Conservation (phyloP, 805 yeast genomes). For the Yamadazyma nakazawae region DNA sequence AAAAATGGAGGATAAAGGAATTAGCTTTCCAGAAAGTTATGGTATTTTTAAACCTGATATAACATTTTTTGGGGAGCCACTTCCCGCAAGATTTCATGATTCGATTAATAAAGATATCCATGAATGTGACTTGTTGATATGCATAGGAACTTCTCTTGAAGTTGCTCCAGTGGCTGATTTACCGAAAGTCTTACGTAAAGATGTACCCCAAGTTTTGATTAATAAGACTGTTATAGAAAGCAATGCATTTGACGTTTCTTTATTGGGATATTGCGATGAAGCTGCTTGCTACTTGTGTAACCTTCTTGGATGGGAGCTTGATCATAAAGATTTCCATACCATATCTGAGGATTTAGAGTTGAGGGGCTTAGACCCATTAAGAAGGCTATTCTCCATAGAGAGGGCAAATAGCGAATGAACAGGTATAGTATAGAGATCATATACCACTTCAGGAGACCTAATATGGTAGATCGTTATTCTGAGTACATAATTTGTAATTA, state of each 20-base stretch:
- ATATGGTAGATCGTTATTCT: too few relatives aligned
- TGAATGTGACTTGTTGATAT: constrained; percentile 72
- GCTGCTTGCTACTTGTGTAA: constrained; percentile 33
- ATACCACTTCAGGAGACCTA: too few relatives aligned
- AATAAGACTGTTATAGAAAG: constrained; percentile 36
- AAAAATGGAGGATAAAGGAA: constrained; percentile 23
- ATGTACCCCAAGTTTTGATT: constrained; percentile 37
- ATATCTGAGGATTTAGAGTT: constrained; percentile 7
- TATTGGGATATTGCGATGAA: constrained; percentile 42
- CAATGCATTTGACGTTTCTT: constrained; percentile 37
- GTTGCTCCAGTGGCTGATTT: constrained; percentile 51
- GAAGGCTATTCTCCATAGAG: neutral
- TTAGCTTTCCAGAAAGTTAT: constrained; percentile 24
- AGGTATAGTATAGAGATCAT: neutral
- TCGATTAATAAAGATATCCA: constrained; percentile 48
- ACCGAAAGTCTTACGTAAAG: constrained; percentile 29
- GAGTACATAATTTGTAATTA: too few relatives aligned
- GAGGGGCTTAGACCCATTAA: neutral
- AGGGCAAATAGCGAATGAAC: neutral
- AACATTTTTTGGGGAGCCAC: constrained; percentile 75
- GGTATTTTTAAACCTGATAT: constrained; percentile 85
- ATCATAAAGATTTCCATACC: constrained; percentile 24
- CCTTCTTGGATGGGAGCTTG: constrained; percentile 34
- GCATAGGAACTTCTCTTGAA: constrained; percentile 82
- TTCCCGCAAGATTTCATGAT: constrained; percentile 44